phyloP scores from a whole-genome alignment of 2,329 filamentous ascomycete genomes.

The Pseudocercospora macadamiae region DNA sequence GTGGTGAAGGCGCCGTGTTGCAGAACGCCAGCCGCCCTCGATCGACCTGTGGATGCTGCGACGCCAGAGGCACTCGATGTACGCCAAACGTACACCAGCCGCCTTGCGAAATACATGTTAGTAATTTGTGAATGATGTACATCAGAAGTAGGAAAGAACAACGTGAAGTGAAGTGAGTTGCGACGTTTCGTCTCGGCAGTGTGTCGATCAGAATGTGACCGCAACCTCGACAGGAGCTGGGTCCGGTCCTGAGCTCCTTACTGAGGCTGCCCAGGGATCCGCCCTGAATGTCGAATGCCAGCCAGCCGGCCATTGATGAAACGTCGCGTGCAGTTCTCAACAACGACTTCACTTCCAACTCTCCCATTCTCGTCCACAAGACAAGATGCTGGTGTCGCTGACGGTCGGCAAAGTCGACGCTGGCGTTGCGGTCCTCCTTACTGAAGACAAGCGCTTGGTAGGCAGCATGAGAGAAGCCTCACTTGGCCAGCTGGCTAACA shows the following conservation, averaged over 20 bases:
- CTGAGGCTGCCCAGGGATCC: background rate
- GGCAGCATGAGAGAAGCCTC: slow-evolving; percentile 39
- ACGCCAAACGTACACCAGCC: background rate
- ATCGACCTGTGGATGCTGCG: background rate
- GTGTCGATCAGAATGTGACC: slow-evolving; percentile 2
- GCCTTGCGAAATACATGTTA: too few species aligned
- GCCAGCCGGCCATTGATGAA: too few species aligned
- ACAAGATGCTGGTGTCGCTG: slow-evolving; percentile 87
- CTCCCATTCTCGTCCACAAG: background rate
- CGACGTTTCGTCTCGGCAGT: background rate
- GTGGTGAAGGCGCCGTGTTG: background rate
- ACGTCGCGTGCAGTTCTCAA: too few species aligned
- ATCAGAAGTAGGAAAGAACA: background rate
- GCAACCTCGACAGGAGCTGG: background rate
- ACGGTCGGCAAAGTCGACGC: slow-evolving; percentile 99
- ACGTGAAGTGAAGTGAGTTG: background rate
- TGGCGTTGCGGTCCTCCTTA: slow-evolving; percentile 94
- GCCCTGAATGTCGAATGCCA: too few species aligned
- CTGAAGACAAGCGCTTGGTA: slow-evolving; percentile 95
- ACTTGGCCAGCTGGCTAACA: slow-evolving; percentile 17
- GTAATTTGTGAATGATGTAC: background rate
- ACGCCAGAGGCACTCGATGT: background rate
- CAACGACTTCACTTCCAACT: background rate
- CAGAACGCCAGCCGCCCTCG: background rate
- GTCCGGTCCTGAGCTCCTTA: background rate